Evolutionary conservation across 1,284 basidiomycete genomes (phyloP).

Genomic region (Irpex sp.): DNA sequence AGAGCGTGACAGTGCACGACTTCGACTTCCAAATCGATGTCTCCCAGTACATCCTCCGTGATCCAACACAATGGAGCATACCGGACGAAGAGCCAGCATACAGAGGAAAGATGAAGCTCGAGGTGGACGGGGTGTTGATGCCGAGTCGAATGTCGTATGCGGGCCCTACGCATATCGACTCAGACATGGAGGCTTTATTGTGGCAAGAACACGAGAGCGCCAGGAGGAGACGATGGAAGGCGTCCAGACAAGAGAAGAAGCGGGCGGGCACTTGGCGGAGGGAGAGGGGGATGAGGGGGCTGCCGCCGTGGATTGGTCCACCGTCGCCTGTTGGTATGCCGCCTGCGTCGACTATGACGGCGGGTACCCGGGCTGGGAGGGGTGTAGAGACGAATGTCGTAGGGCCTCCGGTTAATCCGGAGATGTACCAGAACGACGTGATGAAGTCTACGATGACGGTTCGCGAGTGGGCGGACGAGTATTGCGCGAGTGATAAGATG

Average conservation of each 20-base stretch:
- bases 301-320: slow-evolving; percentile 31
- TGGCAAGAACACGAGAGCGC: slow-evolving; percentile 16
- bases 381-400: not conserved
- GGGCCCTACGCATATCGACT: slow-evolving; percentile 5
- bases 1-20: slow-evolving; percentile 55
- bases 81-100: slow-evolving; percentile 33
- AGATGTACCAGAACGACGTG: slow-evolving; percentile 7
- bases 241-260: slow-evolving; percentile 23
- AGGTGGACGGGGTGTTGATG: slow-evolving; percentile 20
- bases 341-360: not conserved
- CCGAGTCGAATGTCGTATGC: slow-evolving; percentile 1
- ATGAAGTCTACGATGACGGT: slow-evolving; percentile 50
- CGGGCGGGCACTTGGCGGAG: slow-evolving; percentile 17
- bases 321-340: not conserved
- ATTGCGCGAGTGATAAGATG: slow-evolving; percentile 53
- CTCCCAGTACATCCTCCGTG: slow-evolving; percentile 23
- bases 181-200: not conserved
- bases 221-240: slow-evolving; percentile 14
- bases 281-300: slow-evolving; percentile 22
- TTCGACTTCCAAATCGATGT: slow-evolving; percentile 65
- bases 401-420: not conserved
- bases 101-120: slow-evolving; percentile 28
- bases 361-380: not conserved
- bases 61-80: slow-evolving; percentile 29
- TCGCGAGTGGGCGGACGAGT: slow-evolving; percentile 70